These are phyloP conservation scores for Rhododendron griersonianum DNA, from an alignment of 148 eudicot genomes.

Conservation along the genomic window DNA sequence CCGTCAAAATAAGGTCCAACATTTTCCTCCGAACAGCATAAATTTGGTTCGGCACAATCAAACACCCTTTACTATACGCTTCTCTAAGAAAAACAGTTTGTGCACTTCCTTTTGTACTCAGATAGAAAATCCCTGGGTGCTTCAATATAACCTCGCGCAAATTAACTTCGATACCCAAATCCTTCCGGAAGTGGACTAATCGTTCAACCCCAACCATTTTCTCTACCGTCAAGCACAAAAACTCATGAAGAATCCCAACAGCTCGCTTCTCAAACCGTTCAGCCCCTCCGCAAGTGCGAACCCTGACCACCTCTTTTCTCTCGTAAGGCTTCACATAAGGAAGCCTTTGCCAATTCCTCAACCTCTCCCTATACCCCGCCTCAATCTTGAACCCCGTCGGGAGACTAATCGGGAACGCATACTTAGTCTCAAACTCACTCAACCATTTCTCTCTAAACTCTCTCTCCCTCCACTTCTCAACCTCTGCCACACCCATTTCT, in stretches of 20 bases:
- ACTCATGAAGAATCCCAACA: constrained; percentile 67
- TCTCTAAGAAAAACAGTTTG: constrained; percentile 64
- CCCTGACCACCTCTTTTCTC: constrained; percentile 28
- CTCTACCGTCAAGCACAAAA: constrained; percentile 71
- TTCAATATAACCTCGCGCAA: constrained; percentile 58
- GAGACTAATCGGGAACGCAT: constrained; percentile 69
- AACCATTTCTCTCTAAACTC: constrained; percentile 72
- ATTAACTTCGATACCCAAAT: constrained; percentile 66
- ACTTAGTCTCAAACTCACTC: constrained; percentile 81
- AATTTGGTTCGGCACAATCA: constrained; percentile 41
- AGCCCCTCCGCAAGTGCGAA: constrained; percentile 48
- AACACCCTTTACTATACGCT: constrained; percentile 49
- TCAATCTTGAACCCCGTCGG: constrained; percentile 68
- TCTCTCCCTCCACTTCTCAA: constrained; percentile 70
- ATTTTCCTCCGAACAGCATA: constrained; percentile 60
- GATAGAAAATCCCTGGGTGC: constrained; percentile 74
- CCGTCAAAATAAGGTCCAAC: constrained; percentile 58
- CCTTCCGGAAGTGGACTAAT: constrained; percentile 63
- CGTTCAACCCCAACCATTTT: constrained; percentile 62
- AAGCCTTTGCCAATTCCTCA: constrained; percentile 76
- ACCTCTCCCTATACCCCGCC: constrained; percentile 52
- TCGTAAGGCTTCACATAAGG: constrained; percentile 71
- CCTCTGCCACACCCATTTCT: constrained; percentile 33
- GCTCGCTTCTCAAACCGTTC: constrained; percentile 73
- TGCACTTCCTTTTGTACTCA: constrained; percentile 52